A percentile compares a stretch with the other conserved stretches of the same genome.
These are phyloP conservation scores for Yamadazyma conglobata DNA, from an alignment of 1,139 yeast species.

Conservation along the genomic window DNA sequence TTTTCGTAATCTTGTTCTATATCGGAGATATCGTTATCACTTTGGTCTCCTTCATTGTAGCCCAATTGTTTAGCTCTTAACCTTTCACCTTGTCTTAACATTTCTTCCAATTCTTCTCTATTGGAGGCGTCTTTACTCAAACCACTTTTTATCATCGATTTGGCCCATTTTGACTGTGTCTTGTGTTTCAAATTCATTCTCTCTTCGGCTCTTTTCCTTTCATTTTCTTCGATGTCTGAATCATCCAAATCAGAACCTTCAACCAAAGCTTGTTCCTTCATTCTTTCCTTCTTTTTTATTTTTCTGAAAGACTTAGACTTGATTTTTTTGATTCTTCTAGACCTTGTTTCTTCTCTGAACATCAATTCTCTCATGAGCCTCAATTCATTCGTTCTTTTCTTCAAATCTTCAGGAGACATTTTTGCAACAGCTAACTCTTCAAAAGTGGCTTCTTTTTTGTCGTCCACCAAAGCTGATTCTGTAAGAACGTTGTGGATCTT, in stretches of 20 bases:
- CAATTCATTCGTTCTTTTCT: constrained; percentile 74
- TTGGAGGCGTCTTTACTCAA: constrained; percentile 81
- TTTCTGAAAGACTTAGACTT: constrained; percentile 88
- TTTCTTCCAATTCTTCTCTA: constrained; percentile 88
- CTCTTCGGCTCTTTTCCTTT: constrained; percentile 76
- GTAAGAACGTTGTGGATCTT: constrained; percentile 60
- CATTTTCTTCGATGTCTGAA: constrained; percentile 61
- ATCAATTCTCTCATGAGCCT: constrained; percentile 91
- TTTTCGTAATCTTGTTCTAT: constrained; percentile 45
- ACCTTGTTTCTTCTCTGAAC: constrained; percentile 91
- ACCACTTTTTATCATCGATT: constrained; percentile 85
- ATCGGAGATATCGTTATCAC: constrained; percentile 49
- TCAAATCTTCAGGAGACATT: constrained; percentile 75
- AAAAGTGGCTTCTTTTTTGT: constrained; percentile 72
- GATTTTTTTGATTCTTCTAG: constrained; percentile 88
- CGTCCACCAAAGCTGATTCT: constrained; percentile 68
- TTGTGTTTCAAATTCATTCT: constrained; percentile 91
- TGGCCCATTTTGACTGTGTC: constrained; percentile 88
- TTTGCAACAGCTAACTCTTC: constrained; percentile 86
- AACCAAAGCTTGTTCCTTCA: constrained; percentile 66
- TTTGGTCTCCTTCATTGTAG: constrained; percentile 51
- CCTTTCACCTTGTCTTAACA: constrained; percentile 83
- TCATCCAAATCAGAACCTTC: constrained; percentile 50
- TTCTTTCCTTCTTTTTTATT: constrained; percentile 79
- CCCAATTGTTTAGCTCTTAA: constrained; percentile 75